These are phyloP conservation scores for Trypanosoma brucei DNA, from an alignment of 208 protist species.

Conservation along the genomic window DNA sequence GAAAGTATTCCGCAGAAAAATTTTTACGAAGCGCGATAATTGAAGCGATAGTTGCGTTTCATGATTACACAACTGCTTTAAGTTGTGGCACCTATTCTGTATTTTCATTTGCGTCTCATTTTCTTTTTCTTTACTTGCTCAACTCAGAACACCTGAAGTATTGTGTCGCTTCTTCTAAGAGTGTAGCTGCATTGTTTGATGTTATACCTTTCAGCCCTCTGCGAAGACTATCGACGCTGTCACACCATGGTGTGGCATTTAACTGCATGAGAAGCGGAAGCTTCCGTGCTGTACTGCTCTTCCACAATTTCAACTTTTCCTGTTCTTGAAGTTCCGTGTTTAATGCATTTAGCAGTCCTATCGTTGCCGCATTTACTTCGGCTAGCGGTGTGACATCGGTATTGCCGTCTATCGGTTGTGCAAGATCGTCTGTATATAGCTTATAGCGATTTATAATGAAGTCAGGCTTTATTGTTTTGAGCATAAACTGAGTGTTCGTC, in stretches of 20 bases:
- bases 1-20: too few relatives aligned
- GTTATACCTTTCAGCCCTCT: background rate
- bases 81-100: too few relatives aligned
- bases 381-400: conserved; percentile 25
- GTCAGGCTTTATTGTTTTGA: conserved; percentile 22
- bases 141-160: too few relatives aligned
- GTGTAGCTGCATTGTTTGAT: background rate
- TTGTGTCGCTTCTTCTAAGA: background rate
- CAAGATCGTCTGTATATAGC: conserved; percentile 33
- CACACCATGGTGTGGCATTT: conserved; percentile 50
- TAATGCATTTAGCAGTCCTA: conserved; percentile 50
- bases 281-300: conserved; percentile 17
- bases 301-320: conserved; percentile 29
- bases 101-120: too few relatives aligned
- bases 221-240: background rate
- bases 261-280: conserved; percentile 40
- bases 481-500: conserved; percentile 44
- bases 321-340: conserved; percentile 41
- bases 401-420: background rate
- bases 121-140: too few relatives aligned
- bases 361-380: conserved; percentile 58
- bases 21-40: too few relatives aligned
- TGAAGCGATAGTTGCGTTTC: too few relatives aligned
- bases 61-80: too few relatives aligned
- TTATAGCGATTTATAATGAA: conserved; percentile 41